Conservation (phyloP, 2,329 filamentous ascomycete species). For the Exophiala sideris region DNA sequence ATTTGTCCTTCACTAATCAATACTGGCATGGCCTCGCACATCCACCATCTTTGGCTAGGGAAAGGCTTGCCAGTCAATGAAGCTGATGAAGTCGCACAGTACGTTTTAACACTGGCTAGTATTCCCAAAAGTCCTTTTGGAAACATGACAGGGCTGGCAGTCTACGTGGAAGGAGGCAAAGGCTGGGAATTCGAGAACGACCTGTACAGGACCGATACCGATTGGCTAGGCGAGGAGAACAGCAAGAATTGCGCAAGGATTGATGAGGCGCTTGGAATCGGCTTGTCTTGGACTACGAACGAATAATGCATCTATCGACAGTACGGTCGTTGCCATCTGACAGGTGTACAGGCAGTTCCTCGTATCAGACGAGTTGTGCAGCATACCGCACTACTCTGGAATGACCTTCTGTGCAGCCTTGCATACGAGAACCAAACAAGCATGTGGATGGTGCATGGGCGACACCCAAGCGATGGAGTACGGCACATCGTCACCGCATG, state of each 20-base stretch:
- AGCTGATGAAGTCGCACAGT: slow-evolving; percentile 37
- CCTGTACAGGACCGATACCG: slow-evolving; percentile 37
- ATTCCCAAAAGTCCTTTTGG: neutral
- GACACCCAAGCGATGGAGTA: too few species aligned
- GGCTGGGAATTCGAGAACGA: slow-evolving; percentile 44
- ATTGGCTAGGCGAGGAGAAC: slow-evolving; percentile 42
- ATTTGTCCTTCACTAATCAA: slow-evolving; percentile 45
- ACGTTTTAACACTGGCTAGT: neutral
- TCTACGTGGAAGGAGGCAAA: slow-evolving; percentile 43
- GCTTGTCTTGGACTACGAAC: neutral
- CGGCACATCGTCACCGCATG: too few species aligned
- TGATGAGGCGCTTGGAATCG: neutral
- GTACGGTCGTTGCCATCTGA: neutral
- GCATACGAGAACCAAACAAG: too few species aligned
- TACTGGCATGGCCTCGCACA: slow-evolving; percentile 35
- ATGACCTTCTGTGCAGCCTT: too few species aligned
- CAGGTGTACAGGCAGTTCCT: too few species aligned
- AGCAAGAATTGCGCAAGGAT: neutral
- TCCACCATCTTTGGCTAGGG: slow-evolving; percentile 36
- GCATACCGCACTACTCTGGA: too few species aligned
- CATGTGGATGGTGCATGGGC: too few species aligned
- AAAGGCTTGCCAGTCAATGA: slow-evolving; percentile 39
- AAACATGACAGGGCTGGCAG: slow-evolving; percentile 36
- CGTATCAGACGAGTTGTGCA: too few species aligned
- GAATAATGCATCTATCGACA: neutral